These are phyloP conservation scores for Crotalaria pallida DNA, from an alignment of 306 rosid species.

Conservation along the genomic window DNA sequence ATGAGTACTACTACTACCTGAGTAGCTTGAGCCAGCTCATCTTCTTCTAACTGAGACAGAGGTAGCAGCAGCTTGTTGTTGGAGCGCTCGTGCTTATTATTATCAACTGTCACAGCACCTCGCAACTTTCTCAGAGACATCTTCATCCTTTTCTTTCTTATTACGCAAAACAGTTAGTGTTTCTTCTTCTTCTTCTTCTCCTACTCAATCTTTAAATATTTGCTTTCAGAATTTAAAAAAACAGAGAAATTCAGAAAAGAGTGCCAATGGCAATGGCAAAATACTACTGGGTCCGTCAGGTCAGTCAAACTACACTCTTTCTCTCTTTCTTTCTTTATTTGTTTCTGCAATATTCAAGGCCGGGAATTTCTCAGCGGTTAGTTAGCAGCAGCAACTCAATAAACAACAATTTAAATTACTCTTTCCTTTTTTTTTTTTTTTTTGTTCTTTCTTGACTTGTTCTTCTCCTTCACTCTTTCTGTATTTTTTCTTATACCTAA, in stretches of 20 bases:
- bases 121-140: slow-evolving; percentile 64
- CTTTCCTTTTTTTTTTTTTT: too few relatives aligned
- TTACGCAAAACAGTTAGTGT: too few relatives aligned
- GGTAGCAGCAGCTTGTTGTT: too few relatives aligned
- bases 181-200: neutral
- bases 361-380: neutral
- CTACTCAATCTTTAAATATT: neutral
- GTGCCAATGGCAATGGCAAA: neutral
- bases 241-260: neutral
- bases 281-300: neutral
- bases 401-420: too few relatives aligned
- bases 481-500: too few relatives aligned
- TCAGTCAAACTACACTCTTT: neutral
- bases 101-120: slow-evolving; percentile 29
- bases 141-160: slow-evolving; percentile 29
- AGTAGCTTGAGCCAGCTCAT: slow-evolving; percentile 87
- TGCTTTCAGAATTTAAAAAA: too few relatives aligned
- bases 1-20: slow-evolving; percentile 34
- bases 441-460: neutral
- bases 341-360: too few relatives aligned
- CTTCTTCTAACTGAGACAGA: slow-evolving; percentile 42
- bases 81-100: slow-evolving; percentile 33
- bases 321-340: too few relatives aligned
- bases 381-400: too few relatives aligned
- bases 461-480: neutral